Evolutionary conservation across 202 grass and related monocot species (phyloP), one percentile per base, ranked within the genome.

Genomic region (Schoenoplectus tabernaemontani): DNA sequence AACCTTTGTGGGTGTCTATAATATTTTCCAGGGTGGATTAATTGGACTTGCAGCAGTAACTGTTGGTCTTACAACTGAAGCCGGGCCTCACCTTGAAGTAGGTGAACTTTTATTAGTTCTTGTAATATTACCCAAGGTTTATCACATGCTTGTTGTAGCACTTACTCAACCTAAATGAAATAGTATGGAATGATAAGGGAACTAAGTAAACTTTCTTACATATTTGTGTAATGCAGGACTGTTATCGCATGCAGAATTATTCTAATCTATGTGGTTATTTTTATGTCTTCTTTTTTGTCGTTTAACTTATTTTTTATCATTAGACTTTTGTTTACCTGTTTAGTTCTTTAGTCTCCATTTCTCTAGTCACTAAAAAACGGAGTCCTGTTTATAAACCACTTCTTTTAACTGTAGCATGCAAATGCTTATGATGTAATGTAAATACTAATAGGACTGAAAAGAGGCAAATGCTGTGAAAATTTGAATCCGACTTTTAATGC

Each of bases 11-110:
- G 7, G 28, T 33, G n/a, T 75, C 30, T 53, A 75, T 9, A 33
- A 34, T 75, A 75, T 75, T 75, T 57, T 87, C 93, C 93, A 97
- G 96, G 96, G 96, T 72, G 96, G 96, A 41, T 87, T 99, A 79
- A 96, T 99, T 71, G 96, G 96, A 17, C 88, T 99, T 73, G 96
- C 96, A 16, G 96, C 92, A 22, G 96, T 90, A 39, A 96, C 96
- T 3, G 96, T 99, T 8, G 96, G 96, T 23, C 91, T 99, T 68
- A 92, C 92, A 23, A 82, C 10, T 30, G 96, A 99, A 82, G 92
- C 92, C 13, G 88, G 86, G 64, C 91, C 93, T 41, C 92, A 99
- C 86, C 90, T 99, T 24, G 92, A 99, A 86, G 96, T 99, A 83
- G 89, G 89, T 85, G 66, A 84, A 20, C 33, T 9, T 46, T 77